Conservation (phyloP, 2,329 filamentous ascomycete species). For the Sclerotinia glacialis region DNA sequence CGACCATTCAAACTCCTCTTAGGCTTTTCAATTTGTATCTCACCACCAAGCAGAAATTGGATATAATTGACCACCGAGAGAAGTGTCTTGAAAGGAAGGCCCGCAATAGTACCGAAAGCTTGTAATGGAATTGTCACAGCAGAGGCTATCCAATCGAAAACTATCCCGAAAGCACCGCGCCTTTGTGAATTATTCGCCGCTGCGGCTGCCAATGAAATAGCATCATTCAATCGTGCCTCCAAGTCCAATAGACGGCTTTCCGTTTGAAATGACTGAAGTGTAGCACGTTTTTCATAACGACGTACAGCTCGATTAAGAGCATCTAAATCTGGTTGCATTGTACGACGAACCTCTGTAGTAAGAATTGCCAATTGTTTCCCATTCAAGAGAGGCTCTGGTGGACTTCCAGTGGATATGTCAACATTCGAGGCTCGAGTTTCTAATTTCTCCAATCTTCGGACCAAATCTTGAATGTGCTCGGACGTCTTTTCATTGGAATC, state of each 20-base stretch:
- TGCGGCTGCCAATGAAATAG: conserved; percentile 75
- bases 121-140: conserved; percentile 36
- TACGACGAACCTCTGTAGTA: conserved; percentile 58
- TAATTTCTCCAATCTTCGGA: conserved; percentile 65
- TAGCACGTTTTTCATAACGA: conserved; percentile 85
- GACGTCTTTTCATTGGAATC: conserved; percentile 32
- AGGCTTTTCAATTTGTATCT: conserved; percentile 23
- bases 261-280: conserved; percentile 69
- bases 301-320: conserved; percentile 84
- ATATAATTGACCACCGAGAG: conserved; percentile 28
- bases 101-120: conserved; percentile 28
- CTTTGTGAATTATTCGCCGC: conserved; percentile 50
- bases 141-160: conserved; percentile 36
- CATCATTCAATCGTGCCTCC: conserved; percentile 70
- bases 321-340: conserved; percentile 78
- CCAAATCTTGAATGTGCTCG: conserved; percentile 55
- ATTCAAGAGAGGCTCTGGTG: conserved; percentile 39
- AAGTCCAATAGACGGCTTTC: conserved; percentile 72
- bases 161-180: conserved; percentile 27
- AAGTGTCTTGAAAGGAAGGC: conserved; percentile 34
- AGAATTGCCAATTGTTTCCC: conserved; percentile 44
- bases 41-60: conserved; percentile 26
- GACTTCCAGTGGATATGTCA: conserved; percentile 27
- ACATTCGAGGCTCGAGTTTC: conserved; percentile 55
- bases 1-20: conserved; percentile 28